These are phyloP conservation scores for Austroboletus rostrupii DNA, from an alignment of 1,284 basidiomycete species.

Conservation along the genomic window DNA sequence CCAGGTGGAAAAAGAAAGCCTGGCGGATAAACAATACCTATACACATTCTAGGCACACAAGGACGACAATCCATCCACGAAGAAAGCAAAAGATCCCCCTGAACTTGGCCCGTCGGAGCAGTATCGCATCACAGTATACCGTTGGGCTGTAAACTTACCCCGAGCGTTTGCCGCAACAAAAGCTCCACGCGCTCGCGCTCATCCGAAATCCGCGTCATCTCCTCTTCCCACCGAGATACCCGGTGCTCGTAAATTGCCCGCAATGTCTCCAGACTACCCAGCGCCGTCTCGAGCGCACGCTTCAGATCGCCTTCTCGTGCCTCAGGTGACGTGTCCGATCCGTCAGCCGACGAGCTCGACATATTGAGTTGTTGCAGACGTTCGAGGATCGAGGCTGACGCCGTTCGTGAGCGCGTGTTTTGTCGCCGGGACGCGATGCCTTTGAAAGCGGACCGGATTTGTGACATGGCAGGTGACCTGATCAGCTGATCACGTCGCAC, in stretches of 20 bases:
- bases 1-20: no score
- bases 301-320: conserved; percentile 59
- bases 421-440: conserved; percentile 57
- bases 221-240: conserved; percentile 64
- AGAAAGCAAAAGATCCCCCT: no score
- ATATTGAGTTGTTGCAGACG: conserved; percentile 51
- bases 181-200: conserved; percentile 66
- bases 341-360: conserved; percentile 43
- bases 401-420: conserved; percentile 40
- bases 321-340: conserved; percentile 46
- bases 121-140: neutral
- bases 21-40: no score
- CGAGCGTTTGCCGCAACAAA: conserved; percentile 61
- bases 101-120: no score
- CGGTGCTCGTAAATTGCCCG: conserved; percentile 62
- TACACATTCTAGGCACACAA: no score
- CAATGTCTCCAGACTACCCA: conserved; percentile 60
- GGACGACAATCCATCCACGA: no score
- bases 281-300: conserved; percentile 57
- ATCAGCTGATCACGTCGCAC: conserved; percentile 54
- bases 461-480: conserved; percentile 46
- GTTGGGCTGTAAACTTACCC: conserved; percentile 30
- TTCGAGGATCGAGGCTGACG: conserved; percentile 50
- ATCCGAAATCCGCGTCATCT: conserved; percentile 59
- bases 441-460: conserved; percentile 53